Evolutionary conservation across 1,139 yeast genomes (phyloP), one percentile per base, ranked within the genome.

Genomic region (Geotrichum reessii): DNA sequence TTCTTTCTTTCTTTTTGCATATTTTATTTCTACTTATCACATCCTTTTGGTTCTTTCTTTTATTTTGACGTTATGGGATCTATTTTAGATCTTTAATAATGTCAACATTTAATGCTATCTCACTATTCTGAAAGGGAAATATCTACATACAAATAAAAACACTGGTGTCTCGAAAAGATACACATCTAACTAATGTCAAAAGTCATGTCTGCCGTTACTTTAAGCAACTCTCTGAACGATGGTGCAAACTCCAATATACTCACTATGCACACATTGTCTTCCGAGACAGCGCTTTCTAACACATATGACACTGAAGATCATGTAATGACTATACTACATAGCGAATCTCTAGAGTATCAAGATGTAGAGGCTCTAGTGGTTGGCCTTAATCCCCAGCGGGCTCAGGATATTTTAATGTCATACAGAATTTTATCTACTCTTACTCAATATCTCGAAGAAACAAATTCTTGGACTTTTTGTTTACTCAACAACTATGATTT

Each of bases 401-500:
- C 67, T 4, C 65, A 67, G 33, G 73, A 70, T 50, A 65, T 71
- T 22, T 61, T 64, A 50, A 63, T 65, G 42, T 71, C 74, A 9
- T 68, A 63, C 60, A 65, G 65, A 21, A 69, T 71, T 49, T 64
- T 70, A 50, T 61, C 67, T 25, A 62, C 66, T 14, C 60, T 71
- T 12, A 61, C 66, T 24, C 59, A 62, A 24, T 70, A 71, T 55
- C 60, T 63, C 33, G 63, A 64, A 12, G 74, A 71, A 58, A 63
- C 71, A 0, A 64, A 69, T 25, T 64, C 70, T 7, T 70, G 74
- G 71, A 60, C 68, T 48, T 71, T 69, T 60, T 58, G 66, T 28
- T 61, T 67, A 55, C 64, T 71, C 25, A 60, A 62, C 24, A 57
- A 64, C 46, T 69, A 68, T 56, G 70, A 70, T 57, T 71, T 71